phyloP scores from a whole-genome alignment of 169 alveolate species.

The Theileria sp. region DNA sequence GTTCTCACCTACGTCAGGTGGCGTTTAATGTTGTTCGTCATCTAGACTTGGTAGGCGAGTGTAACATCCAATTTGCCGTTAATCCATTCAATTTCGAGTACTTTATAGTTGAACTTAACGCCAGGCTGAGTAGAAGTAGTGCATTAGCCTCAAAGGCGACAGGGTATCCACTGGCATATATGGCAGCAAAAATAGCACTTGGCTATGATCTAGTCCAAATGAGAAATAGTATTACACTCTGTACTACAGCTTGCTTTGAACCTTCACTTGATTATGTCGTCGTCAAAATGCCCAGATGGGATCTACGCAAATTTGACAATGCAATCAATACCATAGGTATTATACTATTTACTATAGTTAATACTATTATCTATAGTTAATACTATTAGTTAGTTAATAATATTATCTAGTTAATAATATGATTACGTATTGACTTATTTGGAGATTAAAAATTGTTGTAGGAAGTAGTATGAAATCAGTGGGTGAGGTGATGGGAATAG shows the following conservation, averaged over 20 bases:
- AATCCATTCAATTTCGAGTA: conserved; percentile 82
- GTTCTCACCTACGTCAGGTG: conserved; percentile 78
- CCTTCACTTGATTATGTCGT: conserved; percentile 86
- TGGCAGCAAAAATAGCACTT: conserved; percentile 86
- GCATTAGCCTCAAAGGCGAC: conserved; percentile 89
- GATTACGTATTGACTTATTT: too few relatives aligned
- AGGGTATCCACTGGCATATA: conserved; percentile 88
- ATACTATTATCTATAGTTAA: too few relatives aligned
- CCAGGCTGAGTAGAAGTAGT: conserved; percentile 85
- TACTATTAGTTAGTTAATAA: too few relatives aligned
- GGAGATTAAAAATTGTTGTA: conserved; percentile 24
- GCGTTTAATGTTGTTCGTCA: conserved; percentile 83
- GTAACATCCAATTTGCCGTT: conserved; percentile 87
- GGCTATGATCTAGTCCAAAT: conserved; percentile 78
- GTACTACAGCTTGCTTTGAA: conserved; percentile 89
- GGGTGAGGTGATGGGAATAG: conserved; percentile 89
- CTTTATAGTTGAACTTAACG: conserved; percentile 87
- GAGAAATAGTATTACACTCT: conserved; percentile 80
- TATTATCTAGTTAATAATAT: too few relatives aligned
- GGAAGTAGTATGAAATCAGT: conserved; percentile 87
- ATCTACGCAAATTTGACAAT: conserved; percentile 80
- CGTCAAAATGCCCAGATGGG: conserved; percentile 88
- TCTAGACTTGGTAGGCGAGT: conserved; percentile 86
- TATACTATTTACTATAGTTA: too few relatives aligned
- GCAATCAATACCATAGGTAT: conserved; percentile 63